Conservation (phyloP, 2,329 filamentous ascomycete species). For the Colletotrichum noveboracense region DNA sequence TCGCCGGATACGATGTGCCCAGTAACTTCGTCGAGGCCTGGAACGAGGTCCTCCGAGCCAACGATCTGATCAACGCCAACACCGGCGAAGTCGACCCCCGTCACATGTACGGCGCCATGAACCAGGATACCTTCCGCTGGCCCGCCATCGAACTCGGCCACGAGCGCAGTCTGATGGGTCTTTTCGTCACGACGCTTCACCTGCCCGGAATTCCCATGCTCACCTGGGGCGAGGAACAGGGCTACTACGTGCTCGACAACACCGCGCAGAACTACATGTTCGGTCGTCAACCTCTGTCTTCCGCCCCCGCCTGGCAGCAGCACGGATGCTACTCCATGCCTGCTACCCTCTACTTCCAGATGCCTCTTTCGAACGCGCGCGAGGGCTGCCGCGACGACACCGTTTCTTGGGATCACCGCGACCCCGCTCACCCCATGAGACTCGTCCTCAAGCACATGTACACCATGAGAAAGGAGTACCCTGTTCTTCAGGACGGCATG, state of each 20-base stretch:
- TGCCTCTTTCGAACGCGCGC: conserved; percentile 59
- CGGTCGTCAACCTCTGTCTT: conserved; percentile 66
- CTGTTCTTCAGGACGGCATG: conserved; percentile 66
- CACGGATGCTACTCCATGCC: conserved; percentile 68
- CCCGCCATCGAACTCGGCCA: conserved; percentile 62
- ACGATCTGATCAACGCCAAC: conserved; percentile 65
- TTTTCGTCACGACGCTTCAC: conserved; percentile 63
- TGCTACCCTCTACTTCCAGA: conserved; percentile 61
- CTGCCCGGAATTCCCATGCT: conserved; percentile 67
- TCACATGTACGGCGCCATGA: conserved; percentile 68
- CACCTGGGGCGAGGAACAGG: conserved; percentile 71
- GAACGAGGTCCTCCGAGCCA: conserved; percentile 60
- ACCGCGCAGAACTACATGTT: conserved; percentile 70
- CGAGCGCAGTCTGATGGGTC: conserved; percentile 59
- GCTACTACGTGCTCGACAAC: conserved; percentile 67
- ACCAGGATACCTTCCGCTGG: conserved; percentile 72
- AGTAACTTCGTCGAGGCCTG: conserved; percentile 52
- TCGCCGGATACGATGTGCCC: conserved; percentile 34
- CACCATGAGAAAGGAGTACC: conserved; percentile 60
- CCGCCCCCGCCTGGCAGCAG: conserved; percentile 66
- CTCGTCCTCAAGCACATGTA: conserved; percentile 68
- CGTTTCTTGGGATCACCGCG: conserved; percentile 65
- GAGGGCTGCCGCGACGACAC: conserved; percentile 62
- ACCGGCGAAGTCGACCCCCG: conserved; percentile 67
- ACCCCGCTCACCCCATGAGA: conserved; percentile 65